Conservation (phyloP, 2,329 filamentous ascomycete species). For the Cytospora schulzeri region DNA sequence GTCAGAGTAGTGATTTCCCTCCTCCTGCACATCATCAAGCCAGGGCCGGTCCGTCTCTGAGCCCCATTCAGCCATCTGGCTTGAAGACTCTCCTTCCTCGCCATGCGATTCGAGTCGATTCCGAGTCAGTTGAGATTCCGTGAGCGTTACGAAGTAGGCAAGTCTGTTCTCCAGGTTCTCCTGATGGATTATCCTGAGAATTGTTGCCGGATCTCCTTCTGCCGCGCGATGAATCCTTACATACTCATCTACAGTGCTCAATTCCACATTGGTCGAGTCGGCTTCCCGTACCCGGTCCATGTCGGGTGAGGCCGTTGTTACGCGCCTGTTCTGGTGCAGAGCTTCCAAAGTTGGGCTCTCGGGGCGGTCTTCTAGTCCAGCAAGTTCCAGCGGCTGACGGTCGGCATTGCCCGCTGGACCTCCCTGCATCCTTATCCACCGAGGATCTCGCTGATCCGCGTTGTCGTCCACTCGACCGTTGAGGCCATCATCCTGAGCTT, state of each 20-base stretch:
- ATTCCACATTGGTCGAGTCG: conserved; percentile 14
- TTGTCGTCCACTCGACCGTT: conserved; percentile 14
- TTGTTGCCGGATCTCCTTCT: conserved; percentile 59
- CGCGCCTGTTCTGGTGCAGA: not conserved
- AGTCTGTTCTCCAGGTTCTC: conserved; percentile 62
- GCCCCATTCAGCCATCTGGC: conserved; percentile 5
- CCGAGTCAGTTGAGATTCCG: conserved; percentile 41
- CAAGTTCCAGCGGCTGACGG: not conserved
- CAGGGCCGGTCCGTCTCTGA: conserved; percentile 27
- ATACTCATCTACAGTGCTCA: conserved; percentile 45
- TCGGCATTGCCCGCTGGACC: not conserved
- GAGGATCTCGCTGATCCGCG: not conserved
- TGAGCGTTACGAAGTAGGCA: conserved; percentile 59
- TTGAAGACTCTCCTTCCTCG: conserved; percentile 18
- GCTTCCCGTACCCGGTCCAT: not conserved
- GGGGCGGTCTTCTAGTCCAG: not conserved
- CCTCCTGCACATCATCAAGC: conserved; percentile 22
- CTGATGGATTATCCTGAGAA: conserved; percentile 62
- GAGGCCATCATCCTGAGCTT: conserved; percentile 15
- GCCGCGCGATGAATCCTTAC: conserved; percentile 61
- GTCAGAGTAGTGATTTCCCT: not conserved
- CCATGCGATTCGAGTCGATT: conserved; percentile 12
- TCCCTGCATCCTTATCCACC: conserved; percentile 4
- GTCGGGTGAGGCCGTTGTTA: not conserved
- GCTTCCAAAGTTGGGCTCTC: not conserved